Conservation (phyloP, 306 rosid genomes). For the Vigna angularis region DNA sequence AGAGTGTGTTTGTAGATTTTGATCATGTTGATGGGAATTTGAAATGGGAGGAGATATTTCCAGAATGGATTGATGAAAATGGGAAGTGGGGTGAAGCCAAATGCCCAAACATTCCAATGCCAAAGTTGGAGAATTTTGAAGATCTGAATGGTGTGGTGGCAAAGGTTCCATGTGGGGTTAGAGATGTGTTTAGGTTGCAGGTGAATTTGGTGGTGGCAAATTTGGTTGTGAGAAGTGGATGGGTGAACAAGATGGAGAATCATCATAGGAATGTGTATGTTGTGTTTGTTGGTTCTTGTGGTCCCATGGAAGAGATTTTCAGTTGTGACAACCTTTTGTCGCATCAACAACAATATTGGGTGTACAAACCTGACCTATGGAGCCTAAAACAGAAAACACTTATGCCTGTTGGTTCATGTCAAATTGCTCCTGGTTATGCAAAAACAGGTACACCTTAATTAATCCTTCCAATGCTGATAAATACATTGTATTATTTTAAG, state of each 20-base stretch:
- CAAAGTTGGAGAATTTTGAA: slow-evolving; percentile 41
- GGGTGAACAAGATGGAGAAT: slow-evolving; percentile 45
- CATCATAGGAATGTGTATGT: slow-evolving; percentile 57
- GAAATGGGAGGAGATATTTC: slow-evolving; percentile 68
- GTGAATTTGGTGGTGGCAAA: slow-evolving; percentile 85
- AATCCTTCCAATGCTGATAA: no score
- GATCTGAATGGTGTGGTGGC: slow-evolving; percentile 69
- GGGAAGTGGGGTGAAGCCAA: slow-evolving; percentile 46
- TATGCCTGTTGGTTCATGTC: slow-evolving; percentile 86
- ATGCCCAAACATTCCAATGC: slow-evolving; percentile 74
- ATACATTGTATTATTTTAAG: no score
- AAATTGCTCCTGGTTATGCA: slow-evolving; percentile 66
- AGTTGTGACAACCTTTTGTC: slow-evolving; percentile 74
- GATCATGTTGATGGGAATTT: slow-evolving; percentile 35
- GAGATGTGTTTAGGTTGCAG: slow-evolving; percentile 74
- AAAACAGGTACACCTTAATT: slow-evolving; percentile 55
- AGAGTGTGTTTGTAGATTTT: slow-evolving; percentile 44
- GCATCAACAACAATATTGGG: slow-evolving; percentile 55
- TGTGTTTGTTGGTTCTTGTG: slow-evolving; percentile 73
- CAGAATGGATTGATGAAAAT: slow-evolving; percentile 76
- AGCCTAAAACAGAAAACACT: slow-evolving; percentile 67
- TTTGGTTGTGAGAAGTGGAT: slow-evolving; percentile 60
- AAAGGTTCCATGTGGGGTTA: slow-evolving; percentile 63
- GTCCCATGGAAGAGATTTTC: slow-evolving; percentile 89
- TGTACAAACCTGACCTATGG: slow-evolving; percentile 68